Percentiles rank a stretch among this genome's conserved stretches.
Conservation (phyloP, 2,329 filamentous ascomycete genomes). For the Nothophoma quercina region DNA sequence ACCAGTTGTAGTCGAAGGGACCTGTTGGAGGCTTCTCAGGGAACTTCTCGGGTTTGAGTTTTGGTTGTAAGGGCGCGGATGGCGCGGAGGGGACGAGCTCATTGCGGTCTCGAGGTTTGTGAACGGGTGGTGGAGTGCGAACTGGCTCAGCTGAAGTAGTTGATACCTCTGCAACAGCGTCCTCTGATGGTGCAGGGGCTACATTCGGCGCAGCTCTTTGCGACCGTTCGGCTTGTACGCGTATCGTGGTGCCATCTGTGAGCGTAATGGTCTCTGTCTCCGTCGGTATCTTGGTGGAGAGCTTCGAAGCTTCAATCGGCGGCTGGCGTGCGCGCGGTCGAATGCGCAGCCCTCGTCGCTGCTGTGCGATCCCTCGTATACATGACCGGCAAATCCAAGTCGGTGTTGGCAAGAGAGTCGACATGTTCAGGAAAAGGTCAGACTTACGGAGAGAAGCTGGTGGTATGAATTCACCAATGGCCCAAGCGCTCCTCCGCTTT, state of each 20-base stretch:
- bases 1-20: conserved; percentile 38
- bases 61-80: conserved; percentile 15
- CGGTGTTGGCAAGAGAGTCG: conserved; percentile 4
- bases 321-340: conserved; percentile 7
- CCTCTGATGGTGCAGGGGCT: background rate
- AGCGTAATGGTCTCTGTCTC: conserved; percentile 11
- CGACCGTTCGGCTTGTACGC: conserved; percentile 4
- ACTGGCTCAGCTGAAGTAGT: background rate
- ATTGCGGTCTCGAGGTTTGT: background rate
- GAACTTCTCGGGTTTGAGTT: conserved; percentile 2
- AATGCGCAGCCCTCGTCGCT: conserved; percentile 6
- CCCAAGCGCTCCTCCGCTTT: conserved; percentile 16
- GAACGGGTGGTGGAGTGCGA: background rate
- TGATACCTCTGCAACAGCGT: too few species aligned
- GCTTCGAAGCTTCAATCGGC: background rate
- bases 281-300: too few species aligned
- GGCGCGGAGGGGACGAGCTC: conserved; percentile 26
- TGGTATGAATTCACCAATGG: background rate
- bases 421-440: background rate
- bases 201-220: background rate
- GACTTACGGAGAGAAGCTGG: too few species aligned
- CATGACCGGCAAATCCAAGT: conserved; percentile 4
- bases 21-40: conserved; percentile 14
- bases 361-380: background rate
- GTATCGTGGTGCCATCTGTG: conserved; percentile 16